These are phyloP conservation scores for Gigaspora rosea DNA, from an alignment of 192 early-diverging fungal species.

Conservation along the genomic window DNA sequence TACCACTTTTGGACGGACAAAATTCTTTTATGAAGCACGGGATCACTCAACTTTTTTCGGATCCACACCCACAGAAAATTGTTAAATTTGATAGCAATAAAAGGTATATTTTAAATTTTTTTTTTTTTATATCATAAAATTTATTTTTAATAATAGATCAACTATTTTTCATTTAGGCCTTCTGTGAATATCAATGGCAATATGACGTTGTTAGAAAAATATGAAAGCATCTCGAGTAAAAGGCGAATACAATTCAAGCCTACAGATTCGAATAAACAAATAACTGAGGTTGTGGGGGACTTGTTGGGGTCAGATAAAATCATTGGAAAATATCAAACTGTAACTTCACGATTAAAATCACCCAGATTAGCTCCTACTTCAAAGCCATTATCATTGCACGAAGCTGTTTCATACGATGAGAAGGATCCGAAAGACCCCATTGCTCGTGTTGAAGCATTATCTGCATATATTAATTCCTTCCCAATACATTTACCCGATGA, in stretches of 20 bases:
- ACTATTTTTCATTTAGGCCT: neutral
- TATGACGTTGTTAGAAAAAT: slow-evolving; percentile 33
- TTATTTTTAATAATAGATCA: neutral
- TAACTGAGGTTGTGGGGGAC: slow-evolving; percentile 42
- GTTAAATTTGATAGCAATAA: neutral
- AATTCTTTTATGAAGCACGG: slow-evolving; percentile 77
- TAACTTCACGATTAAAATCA: slow-evolving; percentile 39
- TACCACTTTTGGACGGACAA: slow-evolving; percentile 73
- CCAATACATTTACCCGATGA: slow-evolving; percentile 50
- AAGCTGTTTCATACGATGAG: slow-evolving; percentile 17
- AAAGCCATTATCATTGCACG: slow-evolving; percentile 29
- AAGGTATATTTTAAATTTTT: neutral
- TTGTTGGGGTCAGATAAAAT: slow-evolving; percentile 29
- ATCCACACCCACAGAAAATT: slow-evolving; percentile 71
- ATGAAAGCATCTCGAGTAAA: slow-evolving; percentile 36
- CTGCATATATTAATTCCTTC: slow-evolving; percentile 45
- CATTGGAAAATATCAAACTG: slow-evolving; percentile 35
- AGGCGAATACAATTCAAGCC: slow-evolving; percentile 31
- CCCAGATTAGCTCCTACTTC: slow-evolving; percentile 25
- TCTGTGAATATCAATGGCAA: neutral
- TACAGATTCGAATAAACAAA: slow-evolving; percentile 5
- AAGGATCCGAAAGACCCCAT: slow-evolving; percentile 40
- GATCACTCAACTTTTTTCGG: slow-evolving; percentile 80
- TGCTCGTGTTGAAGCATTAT: slow-evolving; percentile 37
- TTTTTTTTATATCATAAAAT: neutral